Evolutionary conservation across 129 eudicot species (phyloP), one percentile per base, ranked within the genome.

Genomic region (sunflower (Helianthus annuus)): DNA sequence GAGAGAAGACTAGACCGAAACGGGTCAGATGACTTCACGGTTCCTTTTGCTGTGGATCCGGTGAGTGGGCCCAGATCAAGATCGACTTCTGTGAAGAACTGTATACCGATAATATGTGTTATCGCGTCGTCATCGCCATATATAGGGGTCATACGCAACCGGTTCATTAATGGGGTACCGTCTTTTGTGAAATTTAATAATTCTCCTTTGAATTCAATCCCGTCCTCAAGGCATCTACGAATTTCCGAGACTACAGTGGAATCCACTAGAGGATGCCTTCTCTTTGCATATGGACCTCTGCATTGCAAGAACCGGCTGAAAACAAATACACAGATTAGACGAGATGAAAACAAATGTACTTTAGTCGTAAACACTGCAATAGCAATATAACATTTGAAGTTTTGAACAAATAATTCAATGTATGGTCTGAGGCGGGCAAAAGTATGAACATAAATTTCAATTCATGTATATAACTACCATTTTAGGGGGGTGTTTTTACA

Each of bases 281-380:
- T 82, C 72, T 93, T 87, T 48, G 98, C 98, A 70, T 82, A 93
- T 52, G 98, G 98, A 42, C 98, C 98, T 83, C 98, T 82, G 83
- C 98, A 93, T 78, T 93, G 98, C 89, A 93, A 77, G 82, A 93
- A 93, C 32, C 98, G 98, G 71, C 98, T 93, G 97, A 83, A 67
- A 81, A 68, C 49, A 68, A 59, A 69, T 38, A 6, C 62, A 71
- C 24, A 74, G 48, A 62, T 51, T 66, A 80, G 60, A 59, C 22
- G n/a, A 1, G 8, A 16, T 66, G 22, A 56, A 27, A 36, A 68
- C 15, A 48, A 13, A 24, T 14, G 36, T 27, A 32, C 46, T 45
- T 52, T 17, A 5, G 29, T 61, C 36, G 39, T 6, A 32, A 14
- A 38, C 16, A 55, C 17, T 70, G 52, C 17, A 17, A 55, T 54